phyloP scores from a whole-genome alignment of 2,329 filamentous ascomycete species.

The Alternaria sp. region DNA sequence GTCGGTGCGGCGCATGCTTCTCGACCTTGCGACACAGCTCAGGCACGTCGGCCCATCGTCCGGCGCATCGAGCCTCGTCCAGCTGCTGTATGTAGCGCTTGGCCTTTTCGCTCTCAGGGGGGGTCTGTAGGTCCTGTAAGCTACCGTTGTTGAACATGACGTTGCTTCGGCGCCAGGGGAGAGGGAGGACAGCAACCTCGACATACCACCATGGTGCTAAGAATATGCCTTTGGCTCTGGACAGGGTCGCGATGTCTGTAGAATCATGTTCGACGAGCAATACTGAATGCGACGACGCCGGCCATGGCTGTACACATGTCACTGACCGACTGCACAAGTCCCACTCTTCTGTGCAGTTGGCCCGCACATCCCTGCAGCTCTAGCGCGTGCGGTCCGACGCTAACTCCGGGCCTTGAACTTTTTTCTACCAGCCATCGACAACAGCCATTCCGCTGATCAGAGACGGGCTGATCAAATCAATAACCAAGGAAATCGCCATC shows the following conservation, averaged over 20 bases:
- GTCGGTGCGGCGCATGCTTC: slow-evolving; percentile 86
- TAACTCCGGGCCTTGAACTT: slow-evolving; percentile 33
- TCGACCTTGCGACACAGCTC: slow-evolving; percentile 91
- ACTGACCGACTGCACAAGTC: slow-evolving; percentile 23
- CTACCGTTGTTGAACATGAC: slow-evolving; percentile 36
- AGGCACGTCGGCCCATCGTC: slow-evolving; percentile 83
- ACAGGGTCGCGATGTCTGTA: slow-evolving; percentile 21
- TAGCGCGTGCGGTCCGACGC: slow-evolving; percentile 30
- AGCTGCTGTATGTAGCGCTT: slow-evolving; percentile 81
- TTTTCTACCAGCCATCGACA: slow-evolving; percentile 16
- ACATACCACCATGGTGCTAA: slow-evolving; percentile 48
- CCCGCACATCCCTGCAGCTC: slow-evolving; percentile 26
- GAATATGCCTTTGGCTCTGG: slow-evolving; percentile 37
- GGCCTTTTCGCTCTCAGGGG: slow-evolving; percentile 73
- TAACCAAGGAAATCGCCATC: background rate
- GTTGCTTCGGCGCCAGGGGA: slow-evolving; percentile 24
- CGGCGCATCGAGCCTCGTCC: slow-evolving; percentile 85
- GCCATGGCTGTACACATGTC: slow-evolving; percentile 31
- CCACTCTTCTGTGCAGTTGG: slow-evolving; percentile 19
- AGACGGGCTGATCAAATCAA: background rate
- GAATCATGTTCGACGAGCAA: slow-evolving; percentile 42
- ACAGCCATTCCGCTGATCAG: background rate
- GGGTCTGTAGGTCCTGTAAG: slow-evolving; percentile 47
- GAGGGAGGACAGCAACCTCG: background rate
- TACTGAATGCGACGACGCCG: slow-evolving; percentile 26